These are phyloP conservation scores for Thalassiosira mediterranea DNA, from an alignment of 352 stramenopile species.

Conservation along the genomic window DNA sequence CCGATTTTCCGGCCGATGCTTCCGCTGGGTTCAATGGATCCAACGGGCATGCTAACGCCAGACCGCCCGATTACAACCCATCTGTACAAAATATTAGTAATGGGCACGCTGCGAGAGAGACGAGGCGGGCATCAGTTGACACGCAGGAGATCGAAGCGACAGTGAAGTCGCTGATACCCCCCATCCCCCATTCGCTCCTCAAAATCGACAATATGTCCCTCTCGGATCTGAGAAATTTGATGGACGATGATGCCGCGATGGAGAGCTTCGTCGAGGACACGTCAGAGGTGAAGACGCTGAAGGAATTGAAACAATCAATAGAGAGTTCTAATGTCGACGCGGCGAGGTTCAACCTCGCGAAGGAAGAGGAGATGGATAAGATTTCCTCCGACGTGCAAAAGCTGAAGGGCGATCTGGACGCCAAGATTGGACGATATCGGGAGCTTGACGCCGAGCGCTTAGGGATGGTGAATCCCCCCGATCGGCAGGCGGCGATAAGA, in stretches of 20 bases:
- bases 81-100: too few relatives aligned
- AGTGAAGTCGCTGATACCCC: slow-evolving; percentile 53
- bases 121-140: slow-evolving; percentile 2
- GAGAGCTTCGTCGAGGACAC: slow-evolving; percentile 58
- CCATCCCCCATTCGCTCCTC: slow-evolving; percentile 66
- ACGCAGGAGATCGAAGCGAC: slow-evolving; percentile 19
- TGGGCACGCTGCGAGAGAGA: slow-evolving; percentile 3
- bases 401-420: slow-evolving; percentile 55
- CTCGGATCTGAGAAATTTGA: slow-evolving; percentile 59
- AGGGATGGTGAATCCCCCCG: slow-evolving; percentile 48
- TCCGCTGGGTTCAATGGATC: neutral
- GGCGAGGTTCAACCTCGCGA: slow-evolving; percentile 59
- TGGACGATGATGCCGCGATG: slow-evolving; percentile 66
- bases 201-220: slow-evolving; percentile 62
- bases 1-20: neutral
- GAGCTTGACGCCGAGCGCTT: slow-evolving; percentile 63
- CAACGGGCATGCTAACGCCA: slow-evolving; percentile 5
- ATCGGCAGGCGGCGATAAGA: slow-evolving; percentile 47
- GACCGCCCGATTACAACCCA: neutral
- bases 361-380: slow-evolving; percentile 56
- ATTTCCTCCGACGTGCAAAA: slow-evolving; percentile 42
- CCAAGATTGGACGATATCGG: slow-evolving; percentile 64
- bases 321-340: slow-evolving; percentile 61
- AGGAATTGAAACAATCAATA: slow-evolving; percentile 55
- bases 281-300: slow-evolving; percentile 50